phyloP scores from a whole-genome alignment of 2,329 filamentous ascomycete genomes.

The Tympanopsis confertula region DNA sequence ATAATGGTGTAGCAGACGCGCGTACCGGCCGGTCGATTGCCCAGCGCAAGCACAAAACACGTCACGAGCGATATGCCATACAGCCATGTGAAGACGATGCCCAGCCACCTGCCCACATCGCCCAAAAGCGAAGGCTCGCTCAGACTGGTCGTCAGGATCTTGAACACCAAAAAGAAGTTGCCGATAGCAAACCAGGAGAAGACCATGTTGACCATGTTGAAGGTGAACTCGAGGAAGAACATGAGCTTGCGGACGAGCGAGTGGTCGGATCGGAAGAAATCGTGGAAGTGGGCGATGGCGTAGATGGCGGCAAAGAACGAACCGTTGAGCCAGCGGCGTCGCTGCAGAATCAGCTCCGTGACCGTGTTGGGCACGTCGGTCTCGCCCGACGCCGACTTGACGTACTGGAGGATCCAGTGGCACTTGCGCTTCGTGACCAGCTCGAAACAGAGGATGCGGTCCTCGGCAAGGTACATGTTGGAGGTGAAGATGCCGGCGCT shows the following conservation, averaged over 20 bases:
- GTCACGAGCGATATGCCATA: slow-evolving; percentile 86
- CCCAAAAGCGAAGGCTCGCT: slow-evolving; percentile 60
- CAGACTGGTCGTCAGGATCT: slow-evolving; percentile 82
- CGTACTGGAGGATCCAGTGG: slow-evolving; percentile 94
- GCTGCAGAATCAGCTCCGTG: slow-evolving; percentile 88
- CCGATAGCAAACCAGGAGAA: slow-evolving; percentile 98
- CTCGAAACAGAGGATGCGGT: slow-evolving; percentile 98
- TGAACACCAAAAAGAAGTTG: slow-evolving; percentile 98
- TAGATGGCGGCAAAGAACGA: slow-evolving; percentile 98
- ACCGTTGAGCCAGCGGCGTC: slow-evolving; percentile 93
- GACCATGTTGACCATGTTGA: slow-evolving; percentile 92
- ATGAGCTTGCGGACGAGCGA: slow-evolving; percentile 76
- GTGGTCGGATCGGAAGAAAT: slow-evolving; percentile 89
- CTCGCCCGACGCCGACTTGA: slow-evolving; percentile 93
- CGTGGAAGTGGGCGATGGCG: slow-evolving; percentile 85
- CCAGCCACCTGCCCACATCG: slow-evolving; percentile 65
- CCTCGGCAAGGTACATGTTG: slow-evolving; percentile 98
- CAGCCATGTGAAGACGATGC: slow-evolving; percentile 88
- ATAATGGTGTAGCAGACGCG: slow-evolving; percentile 90
- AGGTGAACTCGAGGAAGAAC: slow-evolving; percentile 85
- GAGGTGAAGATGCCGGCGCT: slow-evolving; percentile 94
- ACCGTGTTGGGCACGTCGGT: slow-evolving; percentile 93
- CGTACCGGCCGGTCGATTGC: slow-evolving; percentile 87
- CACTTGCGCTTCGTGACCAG: slow-evolving; percentile 95
- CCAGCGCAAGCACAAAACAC: slow-evolving; percentile 88